phyloP scores from a whole-genome alignment of 495 filamentous ascomycete genomes.

The Chlorociboria aeruginascens region DNA sequence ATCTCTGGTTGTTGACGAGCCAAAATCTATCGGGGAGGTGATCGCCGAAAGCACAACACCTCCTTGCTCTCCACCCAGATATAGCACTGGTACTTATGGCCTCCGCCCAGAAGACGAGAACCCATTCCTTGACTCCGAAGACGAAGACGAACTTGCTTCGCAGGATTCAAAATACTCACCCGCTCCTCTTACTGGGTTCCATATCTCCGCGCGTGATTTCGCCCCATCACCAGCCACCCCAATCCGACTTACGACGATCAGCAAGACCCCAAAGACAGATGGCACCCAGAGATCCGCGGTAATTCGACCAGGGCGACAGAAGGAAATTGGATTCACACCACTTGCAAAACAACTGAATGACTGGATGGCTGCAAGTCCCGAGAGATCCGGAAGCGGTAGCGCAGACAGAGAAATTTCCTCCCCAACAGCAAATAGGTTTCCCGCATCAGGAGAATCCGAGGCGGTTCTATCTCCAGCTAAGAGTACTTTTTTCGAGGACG shows the following conservation, averaged over 20 bases:
- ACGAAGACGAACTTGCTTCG: slow-evolving; percentile 41
- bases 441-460: slow-evolving; percentile 4
- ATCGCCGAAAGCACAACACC: slow-evolving; percentile 19
- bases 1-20: slow-evolving; percentile 24
- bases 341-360: slow-evolving; percentile 44
- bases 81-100: slow-evolving; percentile 19
- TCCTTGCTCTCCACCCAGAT: slow-evolving; percentile 21
- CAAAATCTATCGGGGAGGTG: slow-evolving; percentile 6
- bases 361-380: slow-evolving; percentile 45
- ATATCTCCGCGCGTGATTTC: slow-evolving; percentile 3
- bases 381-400: slow-evolving; percentile 6
- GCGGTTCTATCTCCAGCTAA: slow-evolving; percentile 24
- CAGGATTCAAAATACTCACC: slow-evolving; percentile 8
- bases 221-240: slow-evolving; percentile 9
- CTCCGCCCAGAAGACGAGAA: slow-evolving; percentile 27
- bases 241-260: slow-evolving; percentile 1
- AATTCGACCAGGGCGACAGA: neutral
- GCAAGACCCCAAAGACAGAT: slow-evolving; percentile 14
- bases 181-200: slow-evolving; percentile 6
- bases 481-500: slow-evolving; percentile 43
- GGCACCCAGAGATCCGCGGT: neutral
- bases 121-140: slow-evolving; percentile 33
- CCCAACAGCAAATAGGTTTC: neutral
- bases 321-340: slow-evolving; percentile 43
- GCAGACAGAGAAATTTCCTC: neutral